Percentiles rank a stretch among this genome's conserved stretches.
Conservation (phyloP, 2,329 filamentous ascomycete genomes). For the Colletotrichum spinosum region DNA sequence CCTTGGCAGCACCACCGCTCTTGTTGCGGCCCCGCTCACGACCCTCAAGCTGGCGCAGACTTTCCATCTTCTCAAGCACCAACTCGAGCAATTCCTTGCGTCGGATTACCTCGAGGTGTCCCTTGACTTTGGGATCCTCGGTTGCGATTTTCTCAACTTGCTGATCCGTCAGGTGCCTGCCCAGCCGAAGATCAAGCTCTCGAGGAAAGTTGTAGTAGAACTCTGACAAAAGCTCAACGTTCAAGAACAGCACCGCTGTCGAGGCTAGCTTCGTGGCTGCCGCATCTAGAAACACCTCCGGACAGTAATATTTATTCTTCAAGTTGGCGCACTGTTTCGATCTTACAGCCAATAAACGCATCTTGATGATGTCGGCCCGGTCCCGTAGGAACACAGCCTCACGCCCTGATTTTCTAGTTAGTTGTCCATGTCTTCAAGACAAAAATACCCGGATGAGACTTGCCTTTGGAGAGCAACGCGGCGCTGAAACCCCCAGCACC, state of each 20-base stretch:
- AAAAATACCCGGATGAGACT: conserved; percentile 40
- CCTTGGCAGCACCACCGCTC: conserved; percentile 48
- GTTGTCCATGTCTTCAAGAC: too few species aligned
- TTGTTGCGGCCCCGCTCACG: conserved; percentile 68
- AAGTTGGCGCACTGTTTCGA: conserved; percentile 87
- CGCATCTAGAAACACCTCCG: conserved; percentile 97
- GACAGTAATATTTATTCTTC: conserved; percentile 96
- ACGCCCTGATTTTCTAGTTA: conserved; percentile 68
- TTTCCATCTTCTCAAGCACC: conserved; percentile 96
- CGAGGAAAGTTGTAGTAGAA: conserved; percentile 98
- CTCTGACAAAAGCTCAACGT: conserved; percentile 95
- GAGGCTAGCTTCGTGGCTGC: conserved; percentile 94
- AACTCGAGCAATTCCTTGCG: conserved; percentile 94
- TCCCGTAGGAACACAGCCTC: conserved; percentile 96
- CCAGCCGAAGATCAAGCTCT: conserved; percentile 88
- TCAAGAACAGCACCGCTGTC: conserved; percentile 95
- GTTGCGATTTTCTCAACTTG: conserved; percentile 92
- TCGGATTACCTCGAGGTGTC: conserved; percentile 91
- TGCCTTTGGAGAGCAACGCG: conserved; percentile 85
- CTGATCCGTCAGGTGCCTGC: conserved; percentile 79
- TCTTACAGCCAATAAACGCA: conserved; percentile 88
- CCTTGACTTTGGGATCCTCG: conserved; percentile 90
- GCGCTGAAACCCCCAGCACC: conserved; percentile 96
- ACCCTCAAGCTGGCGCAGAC: conserved; percentile 84
- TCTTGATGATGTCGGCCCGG: conserved; percentile 87